Percentiles rank a stretch among this genome's conserved stretches.
Conservation (phyloP, 129 eudicot genomes). For the Chrysanthemum makinoi region DNA sequence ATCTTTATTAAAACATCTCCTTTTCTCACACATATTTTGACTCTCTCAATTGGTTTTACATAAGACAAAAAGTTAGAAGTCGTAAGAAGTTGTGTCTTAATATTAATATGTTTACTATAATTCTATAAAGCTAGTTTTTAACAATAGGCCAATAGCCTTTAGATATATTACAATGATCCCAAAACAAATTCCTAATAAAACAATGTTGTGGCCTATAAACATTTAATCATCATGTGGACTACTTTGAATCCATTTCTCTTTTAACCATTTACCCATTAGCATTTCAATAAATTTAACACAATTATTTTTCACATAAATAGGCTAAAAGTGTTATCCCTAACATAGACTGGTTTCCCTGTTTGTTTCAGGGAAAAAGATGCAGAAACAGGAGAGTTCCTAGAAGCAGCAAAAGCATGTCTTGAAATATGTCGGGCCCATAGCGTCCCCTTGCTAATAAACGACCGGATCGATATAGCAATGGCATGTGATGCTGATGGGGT, state of each 20-base stretch:
- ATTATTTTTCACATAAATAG: neutral
- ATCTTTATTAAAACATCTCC: too few species aligned
- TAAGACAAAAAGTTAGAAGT: too few species aligned
- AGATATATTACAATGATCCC: too few species aligned
- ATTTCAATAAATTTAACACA: neutral
- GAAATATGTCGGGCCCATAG: slow-evolving; percentile 52
- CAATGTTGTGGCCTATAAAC: neutral
- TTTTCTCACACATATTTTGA: too few species aligned
- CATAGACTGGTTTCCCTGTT: neutral
- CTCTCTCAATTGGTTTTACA: too few species aligned
- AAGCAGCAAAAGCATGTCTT: slow-evolving; percentile 72
- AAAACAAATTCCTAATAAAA: neutral
- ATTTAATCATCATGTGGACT: neutral
- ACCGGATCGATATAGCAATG: slow-evolving; percentile 74
- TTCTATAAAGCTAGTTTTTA: too few species aligned
- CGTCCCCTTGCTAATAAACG: slow-evolving; percentile 76
- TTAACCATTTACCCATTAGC: neutral
- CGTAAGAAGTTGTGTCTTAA: too few species aligned
- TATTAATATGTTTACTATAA: too few species aligned
- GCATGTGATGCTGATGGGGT: slow-evolving; percentile 92
- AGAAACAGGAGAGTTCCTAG: slow-evolving; percentile 69
- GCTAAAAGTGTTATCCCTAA: neutral
- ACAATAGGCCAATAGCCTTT: too few species aligned
- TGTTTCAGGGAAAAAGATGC: slow-evolving; percentile 76
- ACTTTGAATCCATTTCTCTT: neutral